Base-by-base conservation (phyloP, 805 yeast genomes). In the Lipomyces japonicus region DNA sequence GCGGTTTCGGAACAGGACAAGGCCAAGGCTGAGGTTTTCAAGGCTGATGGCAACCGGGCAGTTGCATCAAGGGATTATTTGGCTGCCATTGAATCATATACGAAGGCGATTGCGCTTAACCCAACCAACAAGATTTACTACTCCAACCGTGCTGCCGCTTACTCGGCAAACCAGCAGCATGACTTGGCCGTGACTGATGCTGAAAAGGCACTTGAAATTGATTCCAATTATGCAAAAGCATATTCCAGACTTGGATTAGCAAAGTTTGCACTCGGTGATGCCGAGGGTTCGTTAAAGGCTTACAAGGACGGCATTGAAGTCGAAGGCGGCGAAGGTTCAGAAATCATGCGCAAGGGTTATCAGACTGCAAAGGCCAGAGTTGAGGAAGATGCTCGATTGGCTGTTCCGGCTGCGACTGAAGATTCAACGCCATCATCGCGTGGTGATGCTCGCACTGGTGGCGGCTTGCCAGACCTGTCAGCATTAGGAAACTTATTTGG, bases 91-190 rank as follows among this genome's bases (percentile, higher is more conserved):
- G 77, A 75, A 22, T 80, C 82, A 59, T 93, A 93, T 70, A 77
- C 95, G 5, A 80, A 79, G 47, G 97, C 97, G 9, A 79, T 93
- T 60, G 79, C 70, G 22, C 69, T 82, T 54, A 75, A 81, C 58
- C 80, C 89, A 48, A 68, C 75, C 16, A 89, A 88, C 66, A 89
- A 90, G 16, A 86, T 93, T 19, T 93, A 83, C 69, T 79, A 78
- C 55, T 89, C 97, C 31, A 93, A 93, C 72, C 81, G 98, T 65
- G 97, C 98, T 12, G 98, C 98, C 38, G 97, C 97, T 2, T 81
- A 86, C 69, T 85, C 95, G 9, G 86, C 96, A 4, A 63, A 78
- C 26, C 77, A 80, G 56, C 73, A 88, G 53, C 90, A 86, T 65
- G 84, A 79, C 14, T 72, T 77, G 55, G 97, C 98, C 2, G 78